These are phyloP conservation scores for Bombardia bombarda DNA, from an alignment of 495 filamentous ascomycete species.

Conservation along the genomic window DNA sequence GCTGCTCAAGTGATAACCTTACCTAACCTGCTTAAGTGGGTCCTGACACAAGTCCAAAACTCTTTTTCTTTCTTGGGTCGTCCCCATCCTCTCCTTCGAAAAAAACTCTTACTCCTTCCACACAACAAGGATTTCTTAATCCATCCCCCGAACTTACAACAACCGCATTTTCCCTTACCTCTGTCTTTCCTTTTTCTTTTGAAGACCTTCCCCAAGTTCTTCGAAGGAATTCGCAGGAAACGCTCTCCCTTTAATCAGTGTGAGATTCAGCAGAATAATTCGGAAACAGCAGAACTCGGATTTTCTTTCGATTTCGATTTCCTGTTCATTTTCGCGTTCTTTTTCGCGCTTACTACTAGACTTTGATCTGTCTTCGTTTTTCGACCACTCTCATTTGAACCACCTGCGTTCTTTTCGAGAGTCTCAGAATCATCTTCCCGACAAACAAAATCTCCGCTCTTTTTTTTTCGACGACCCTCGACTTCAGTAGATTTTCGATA, in stretches of 20 bases:
- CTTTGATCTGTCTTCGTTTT: conserved; percentile 12
- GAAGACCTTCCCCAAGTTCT: conserved; percentile 28
- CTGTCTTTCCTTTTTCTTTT: conserved; percentile 32
- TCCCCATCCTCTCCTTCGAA: conserved; percentile 21
- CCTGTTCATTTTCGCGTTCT: conserved; percentile 29
- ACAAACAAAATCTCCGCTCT: no score
- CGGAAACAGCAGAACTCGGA: no score
- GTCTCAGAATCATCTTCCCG: conserved; percentile 13
- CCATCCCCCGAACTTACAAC: conserved; percentile 15
- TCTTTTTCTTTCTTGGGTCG: conserved; percentile 22
- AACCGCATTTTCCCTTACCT: conserved; percentile 16
- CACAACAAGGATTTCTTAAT: conserved; percentile 27
- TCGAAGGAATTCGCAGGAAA: conserved; percentile 32
- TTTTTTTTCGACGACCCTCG: no score
- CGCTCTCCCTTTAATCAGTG: conserved; percentile 25
- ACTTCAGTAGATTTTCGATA: no score
- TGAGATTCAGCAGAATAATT: background rate
- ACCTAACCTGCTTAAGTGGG: conserved; percentile 26
- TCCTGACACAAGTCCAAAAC: conserved; percentile 23
- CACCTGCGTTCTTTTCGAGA: conserved; percentile 34
- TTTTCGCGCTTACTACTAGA: conserved; percentile 25
- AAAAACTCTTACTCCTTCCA: conserved; percentile 18
- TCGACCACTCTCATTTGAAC: conserved; percentile 25
- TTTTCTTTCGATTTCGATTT: conserved; percentile 18
- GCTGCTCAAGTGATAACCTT: conserved; percentile 12